Evolutionary conservation across 768 basidiomycete genomes (phyloP), one percentile per base, ranked within the genome.

Genomic region (Phlegmacium glaucopus): DNA sequence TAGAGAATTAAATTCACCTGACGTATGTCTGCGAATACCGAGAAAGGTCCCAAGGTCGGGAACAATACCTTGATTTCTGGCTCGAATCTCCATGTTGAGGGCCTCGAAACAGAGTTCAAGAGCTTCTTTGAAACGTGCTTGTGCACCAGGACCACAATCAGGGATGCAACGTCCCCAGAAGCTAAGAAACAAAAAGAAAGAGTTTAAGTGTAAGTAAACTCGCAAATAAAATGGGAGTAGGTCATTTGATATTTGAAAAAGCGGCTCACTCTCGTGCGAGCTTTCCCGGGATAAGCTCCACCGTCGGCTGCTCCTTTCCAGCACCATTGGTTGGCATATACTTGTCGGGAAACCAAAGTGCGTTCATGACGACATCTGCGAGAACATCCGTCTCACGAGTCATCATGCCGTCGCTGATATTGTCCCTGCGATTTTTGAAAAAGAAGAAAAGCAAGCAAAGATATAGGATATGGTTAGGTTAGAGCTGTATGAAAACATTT

Each of bases 391-490:
- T 80, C 41, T 82, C 78, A 28, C 74, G 69, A 45, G 78, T 77
- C 72, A 83, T 79, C 83, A 87, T 85, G 44, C 85, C 84, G 58
- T 90, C 87, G 57, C 83, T 86, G 60, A 90, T 78, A 60, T 90
- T 82, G 61, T 90, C 87, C 30, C 75, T 76, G 52, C 11, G 55
- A n/a, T n/a, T n/a, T n/a, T n/a, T n/a, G n/a, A n/a, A 41, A 49
- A n/a, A n/a, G n/a, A n/a, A n/a, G n/a, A 29, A 47, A 39, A 29
- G 25, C 44, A 51, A 39, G 49, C 17, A 43, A 51, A 25, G 45
- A 48, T 39, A 43, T n/a, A n/a, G n/a, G n/a, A n/a, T n/a, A 41
- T 51, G 39, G 48, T 46, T 35, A n/a, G n/a, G n/a, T n/a, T n/a
- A n/a, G n/a, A 50, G 47, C 47, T 49, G 38, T 47, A 48, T 47